A percentile compares a stretch with the other conserved stretches of the same genome.
Conservation (phyloP, 148 eudicot genomes). For the Pouteria glomerata region DNA sequence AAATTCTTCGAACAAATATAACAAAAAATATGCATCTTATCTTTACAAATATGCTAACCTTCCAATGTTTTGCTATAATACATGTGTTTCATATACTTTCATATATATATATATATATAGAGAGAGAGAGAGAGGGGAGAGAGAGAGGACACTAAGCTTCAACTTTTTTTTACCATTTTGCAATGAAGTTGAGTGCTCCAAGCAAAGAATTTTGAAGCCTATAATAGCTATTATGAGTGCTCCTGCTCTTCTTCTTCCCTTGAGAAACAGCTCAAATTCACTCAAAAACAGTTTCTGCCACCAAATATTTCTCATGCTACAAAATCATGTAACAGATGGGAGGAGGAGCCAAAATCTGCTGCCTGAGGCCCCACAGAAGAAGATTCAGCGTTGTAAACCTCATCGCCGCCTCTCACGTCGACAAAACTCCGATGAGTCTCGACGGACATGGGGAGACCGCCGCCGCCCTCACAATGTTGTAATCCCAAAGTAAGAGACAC, state of each 20-base stretch:
- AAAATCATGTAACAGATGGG: constrained; percentile 27
- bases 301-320: constrained; percentile 14
- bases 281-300: constrained; percentile 6
- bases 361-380: constrained; percentile 10
- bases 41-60: constrained; percentile 19
- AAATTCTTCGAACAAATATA: constrained; percentile 9
- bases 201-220: background rate
- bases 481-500: constrained; percentile 26
- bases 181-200: background rate
- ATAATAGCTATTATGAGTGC: background rate
- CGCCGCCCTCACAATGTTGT: constrained; percentile 22
- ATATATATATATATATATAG: too few species aligned
- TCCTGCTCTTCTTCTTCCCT: background rate
- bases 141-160: constrained; percentile 5
- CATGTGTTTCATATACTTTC: constrained; percentile 9
- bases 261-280: constrained; percentile 7
- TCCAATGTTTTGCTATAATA: constrained; percentile 18
- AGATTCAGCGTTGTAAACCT: constrained; percentile 13
- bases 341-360: constrained; percentile 15
- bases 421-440: constrained; percentile 17
- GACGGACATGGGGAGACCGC: constrained; percentile 6
- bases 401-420: constrained; percentile 6
- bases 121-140: too few species aligned
- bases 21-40: constrained; percentile 19
- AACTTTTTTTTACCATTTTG: constrained; percentile 5